A percentile compares a stretch with the other conserved stretches of the same genome.
phyloP scores from a whole-genome alignment of 192 early-diverging fungal species.

The Rhizophagus clarus region DNA sequence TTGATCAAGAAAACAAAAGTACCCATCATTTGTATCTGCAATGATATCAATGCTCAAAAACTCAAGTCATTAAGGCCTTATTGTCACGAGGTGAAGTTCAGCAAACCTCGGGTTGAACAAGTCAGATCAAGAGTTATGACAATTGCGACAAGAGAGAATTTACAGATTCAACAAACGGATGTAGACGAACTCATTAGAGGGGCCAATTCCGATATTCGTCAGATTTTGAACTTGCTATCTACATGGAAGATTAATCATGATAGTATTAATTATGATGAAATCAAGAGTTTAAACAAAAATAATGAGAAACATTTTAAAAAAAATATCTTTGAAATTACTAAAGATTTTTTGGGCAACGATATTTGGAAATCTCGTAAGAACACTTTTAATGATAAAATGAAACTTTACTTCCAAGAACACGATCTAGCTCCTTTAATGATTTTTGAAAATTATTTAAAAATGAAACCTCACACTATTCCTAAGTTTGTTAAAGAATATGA shows the following conservation, averaged over 20 bases:
- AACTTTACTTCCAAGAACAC: constrained; percentile 92
- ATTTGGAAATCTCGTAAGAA: constrained; percentile 45
- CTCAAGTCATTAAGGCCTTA: constrained; percentile 80
- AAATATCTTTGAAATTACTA: constrained; percentile 78
- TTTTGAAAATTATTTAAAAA: constrained; percentile 90
- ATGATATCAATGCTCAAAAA: constrained; percentile 87
- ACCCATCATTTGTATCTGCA: constrained; percentile 99
- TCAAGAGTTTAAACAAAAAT: constrained; percentile 59
- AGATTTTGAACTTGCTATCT: constrained; percentile 92
- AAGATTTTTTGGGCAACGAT: constrained; percentile 57
- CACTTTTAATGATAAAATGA: constrained; percentile 74
- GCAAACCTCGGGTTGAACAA: constrained; percentile 68
- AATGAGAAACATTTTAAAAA: constrained; percentile 44
- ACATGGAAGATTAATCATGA: constrained; percentile 76
- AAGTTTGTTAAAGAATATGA: background rate
- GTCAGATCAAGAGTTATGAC: constrained; percentile 73
- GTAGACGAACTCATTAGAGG: constrained; percentile 77
- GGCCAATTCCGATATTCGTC: constrained; percentile 92
- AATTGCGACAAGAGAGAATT: constrained; percentile 78
- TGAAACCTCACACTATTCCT: constrained; percentile 53
- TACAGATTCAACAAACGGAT: constrained; percentile 65
- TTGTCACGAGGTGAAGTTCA: constrained; percentile 81
- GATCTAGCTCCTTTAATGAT: constrained; percentile 89
- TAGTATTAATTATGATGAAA: constrained; percentile 79
- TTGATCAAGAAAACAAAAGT: constrained; percentile 90